Conservation (phyloP, 352 stramenopile genomes). For the Phytopythium helicoides region DNA sequence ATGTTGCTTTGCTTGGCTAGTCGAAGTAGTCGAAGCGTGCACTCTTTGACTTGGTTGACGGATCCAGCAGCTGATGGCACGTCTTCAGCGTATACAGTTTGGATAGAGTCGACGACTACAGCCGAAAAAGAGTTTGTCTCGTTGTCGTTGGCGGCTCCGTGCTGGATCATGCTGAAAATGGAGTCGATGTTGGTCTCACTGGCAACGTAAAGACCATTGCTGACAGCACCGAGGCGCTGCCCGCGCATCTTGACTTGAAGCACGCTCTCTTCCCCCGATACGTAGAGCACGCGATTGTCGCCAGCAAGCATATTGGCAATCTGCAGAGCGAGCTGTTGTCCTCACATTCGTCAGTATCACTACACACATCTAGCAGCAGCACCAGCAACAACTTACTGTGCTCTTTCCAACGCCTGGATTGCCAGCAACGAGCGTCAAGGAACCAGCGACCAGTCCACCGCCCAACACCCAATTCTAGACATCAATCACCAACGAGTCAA, state of each 20-base stretch:
- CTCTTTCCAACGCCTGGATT: slow-evolving; percentile 94
- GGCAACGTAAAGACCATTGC: slow-evolving; percentile 67
- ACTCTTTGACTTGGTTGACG: slow-evolving; percentile 96
- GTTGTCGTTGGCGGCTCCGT: slow-evolving; percentile 9
- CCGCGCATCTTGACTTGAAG: slow-evolving; percentile 94
- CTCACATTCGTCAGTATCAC: slow-evolving; percentile 7
- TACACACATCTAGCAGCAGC: neutral
- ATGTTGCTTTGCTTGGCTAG: slow-evolving; percentile 92
- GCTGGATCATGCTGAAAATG: slow-evolving; percentile 61
- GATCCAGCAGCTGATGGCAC: slow-evolving; percentile 75
- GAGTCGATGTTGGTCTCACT: slow-evolving; percentile 85
- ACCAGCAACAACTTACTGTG: slow-evolving; percentile 43
- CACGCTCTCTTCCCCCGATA: slow-evolving; percentile 96
- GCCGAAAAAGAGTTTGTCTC: slow-evolving; percentile 36
- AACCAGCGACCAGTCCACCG: slow-evolving; percentile 94
- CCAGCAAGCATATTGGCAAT: slow-evolving; percentile 86
- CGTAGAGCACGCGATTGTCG: slow-evolving; percentile 86
- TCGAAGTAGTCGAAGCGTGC: slow-evolving; percentile 90
- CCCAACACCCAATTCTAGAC: slow-evolving; percentile 92
- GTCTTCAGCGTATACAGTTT: slow-evolving; percentile 93
- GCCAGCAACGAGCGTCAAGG: slow-evolving; percentile 93
- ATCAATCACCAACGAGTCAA: neutral
- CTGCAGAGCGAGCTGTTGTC: slow-evolving; percentile 87
- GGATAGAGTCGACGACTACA: slow-evolving; percentile 96
- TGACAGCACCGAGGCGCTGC: slow-evolving; percentile 73